These are phyloP conservation scores for Dictyostelium purpureum DNA, from an alignment of 78 protist genomes.

Conservation along the genomic window DNA sequence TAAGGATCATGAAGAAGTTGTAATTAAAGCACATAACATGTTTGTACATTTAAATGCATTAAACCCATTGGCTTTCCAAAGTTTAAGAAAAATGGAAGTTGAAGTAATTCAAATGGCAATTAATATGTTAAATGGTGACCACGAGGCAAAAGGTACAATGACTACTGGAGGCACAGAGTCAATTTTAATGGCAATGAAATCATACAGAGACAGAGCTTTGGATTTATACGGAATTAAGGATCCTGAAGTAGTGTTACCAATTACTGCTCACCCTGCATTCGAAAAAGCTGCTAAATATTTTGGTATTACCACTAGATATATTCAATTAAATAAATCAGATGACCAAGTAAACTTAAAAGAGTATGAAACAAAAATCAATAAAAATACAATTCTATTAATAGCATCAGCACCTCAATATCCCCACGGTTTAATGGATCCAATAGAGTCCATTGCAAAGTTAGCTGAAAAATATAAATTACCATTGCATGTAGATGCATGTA, in stretches of 20 bases:
- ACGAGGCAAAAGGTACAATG: slow-evolving; percentile 41
- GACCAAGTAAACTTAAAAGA: slow-evolving; percentile 31
- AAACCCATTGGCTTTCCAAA: slow-evolving; percentile 84
- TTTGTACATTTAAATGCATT: slow-evolving; percentile 90
- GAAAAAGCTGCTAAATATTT: slow-evolving; percentile 76
- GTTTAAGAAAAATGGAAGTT: slow-evolving; percentile 91
- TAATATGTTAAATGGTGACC: slow-evolving; percentile 79
- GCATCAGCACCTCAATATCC: slow-evolving; percentile 92
- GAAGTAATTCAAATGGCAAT: slow-evolving; percentile 87
- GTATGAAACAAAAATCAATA: slow-evolving; percentile 29
- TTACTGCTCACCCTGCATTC: slow-evolving; percentile 75
- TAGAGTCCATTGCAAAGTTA: slow-evolving; percentile 57
- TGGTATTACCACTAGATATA: slow-evolving; percentile 49
- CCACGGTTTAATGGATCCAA: slow-evolving; percentile 91
- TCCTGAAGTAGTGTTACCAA: slow-evolving; percentile 76
- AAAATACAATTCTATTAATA: slow-evolving; percentile 81
- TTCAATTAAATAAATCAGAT: background rate
- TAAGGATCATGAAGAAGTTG: slow-evolving; percentile 45
- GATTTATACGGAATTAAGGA: slow-evolving; percentile 5
- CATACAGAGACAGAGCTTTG: slow-evolving; percentile 77
- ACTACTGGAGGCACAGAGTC: slow-evolving; percentile 81
- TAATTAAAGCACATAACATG: slow-evolving; percentile 50
- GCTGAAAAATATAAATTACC: slow-evolving; percentile 67
- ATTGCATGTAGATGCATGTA: slow-evolving; percentile 90
- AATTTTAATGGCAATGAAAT: slow-evolving; percentile 71